These are phyloP conservation scores for Syzygium aromaticum DNA, from an alignment of 345 rosid species.

Conservation along the genomic window DNA sequence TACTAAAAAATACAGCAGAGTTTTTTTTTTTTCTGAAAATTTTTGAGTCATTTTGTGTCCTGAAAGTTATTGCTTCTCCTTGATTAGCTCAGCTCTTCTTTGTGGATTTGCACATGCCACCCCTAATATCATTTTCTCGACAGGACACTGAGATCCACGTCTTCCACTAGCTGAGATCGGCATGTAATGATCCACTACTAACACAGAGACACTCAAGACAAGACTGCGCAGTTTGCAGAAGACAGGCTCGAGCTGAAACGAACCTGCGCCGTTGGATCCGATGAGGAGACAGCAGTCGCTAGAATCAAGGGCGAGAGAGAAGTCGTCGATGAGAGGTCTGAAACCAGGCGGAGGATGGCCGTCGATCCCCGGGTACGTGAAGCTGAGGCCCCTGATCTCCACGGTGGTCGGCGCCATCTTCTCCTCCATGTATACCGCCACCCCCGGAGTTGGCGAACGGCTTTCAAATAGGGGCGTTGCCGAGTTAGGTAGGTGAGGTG, in stretches of 20 bases:
- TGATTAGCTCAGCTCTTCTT: constrained; percentile 80
- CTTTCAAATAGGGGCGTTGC: neutral
- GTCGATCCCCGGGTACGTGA: constrained; percentile 94
- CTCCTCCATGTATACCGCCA: constrained; percentile 24
- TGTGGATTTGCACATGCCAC: constrained; percentile 77
- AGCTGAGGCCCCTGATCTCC: constrained; percentile 63
- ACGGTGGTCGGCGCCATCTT: constrained; percentile 26
- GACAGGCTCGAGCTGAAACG: neutral
- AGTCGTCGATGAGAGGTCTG: constrained; percentile 60
- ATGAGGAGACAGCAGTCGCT: constrained; percentile 87
- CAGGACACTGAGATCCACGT: constrained; percentile 9
- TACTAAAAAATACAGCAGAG: neutral
- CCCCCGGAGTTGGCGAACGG: neutral
- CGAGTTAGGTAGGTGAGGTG: neutral
- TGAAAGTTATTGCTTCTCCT: constrained; percentile 26
- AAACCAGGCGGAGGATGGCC: constrained; percentile 87
- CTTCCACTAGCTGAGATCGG: neutral
- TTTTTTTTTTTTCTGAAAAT: neutral
- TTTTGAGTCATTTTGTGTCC: neutral
- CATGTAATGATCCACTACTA: neutral
- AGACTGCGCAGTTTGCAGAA: neutral
- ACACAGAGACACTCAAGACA: neutral
- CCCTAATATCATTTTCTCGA: constrained; percentile 85
- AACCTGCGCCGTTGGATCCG: constrained; percentile 96
- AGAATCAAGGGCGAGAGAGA: constrained; percentile 45